phyloP scores from a whole-genome alignment of 768 basidiomycete species.

The Mycena polygramma region DNA sequence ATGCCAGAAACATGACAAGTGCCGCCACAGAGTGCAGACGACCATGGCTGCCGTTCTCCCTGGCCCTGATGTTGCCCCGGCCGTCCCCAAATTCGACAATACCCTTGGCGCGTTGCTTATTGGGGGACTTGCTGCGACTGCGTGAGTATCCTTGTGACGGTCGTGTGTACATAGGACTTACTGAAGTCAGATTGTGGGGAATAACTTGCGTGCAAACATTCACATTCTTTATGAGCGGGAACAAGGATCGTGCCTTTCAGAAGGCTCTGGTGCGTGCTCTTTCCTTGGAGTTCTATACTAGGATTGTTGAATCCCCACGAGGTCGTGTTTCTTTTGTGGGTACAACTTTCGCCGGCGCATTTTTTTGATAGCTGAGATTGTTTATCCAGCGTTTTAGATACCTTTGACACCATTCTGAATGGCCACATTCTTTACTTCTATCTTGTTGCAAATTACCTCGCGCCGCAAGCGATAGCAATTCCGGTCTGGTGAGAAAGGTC shows the following conservation, averaged over 20 bases:
- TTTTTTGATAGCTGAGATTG: conserved; percentile 17
- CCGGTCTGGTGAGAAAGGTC: conserved; percentile 63
- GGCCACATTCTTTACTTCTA: conserved; percentile 71
- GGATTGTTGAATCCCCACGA: conserved; percentile 22
- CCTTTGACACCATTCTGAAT: conserved; percentile 66
- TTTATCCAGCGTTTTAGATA: conserved; percentile 61
- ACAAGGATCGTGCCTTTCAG: conserved; percentile 48
- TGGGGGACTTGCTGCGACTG: conserved; percentile 65
- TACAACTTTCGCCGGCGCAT: conserved; percentile 30
- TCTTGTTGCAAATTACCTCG: conserved; percentile 67
- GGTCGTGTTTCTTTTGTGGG: conserved; percentile 53
- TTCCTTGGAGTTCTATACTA: not conserved
- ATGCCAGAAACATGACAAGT: not conserved
- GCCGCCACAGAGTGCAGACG: not conserved
- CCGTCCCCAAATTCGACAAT: conserved; percentile 54
- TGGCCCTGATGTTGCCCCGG: not conserved
- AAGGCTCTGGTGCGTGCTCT: conserved; percentile 54
- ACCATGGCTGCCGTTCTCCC: conserved; percentile 15
- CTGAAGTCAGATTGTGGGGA: conserved; percentile 65
- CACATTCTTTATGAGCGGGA: conserved; percentile 59
- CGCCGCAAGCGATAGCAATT: conserved; percentile 55
- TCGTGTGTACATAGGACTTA: conserved; percentile 17
- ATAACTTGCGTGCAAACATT: conserved; percentile 68
- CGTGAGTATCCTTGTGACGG: conserved; percentile 52
- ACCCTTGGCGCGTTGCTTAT: conserved; percentile 53